These are phyloP conservation scores for Litchi chinensis DNA, from an alignment of 345 rosid genomes.

Conservation along the genomic window DNA sequence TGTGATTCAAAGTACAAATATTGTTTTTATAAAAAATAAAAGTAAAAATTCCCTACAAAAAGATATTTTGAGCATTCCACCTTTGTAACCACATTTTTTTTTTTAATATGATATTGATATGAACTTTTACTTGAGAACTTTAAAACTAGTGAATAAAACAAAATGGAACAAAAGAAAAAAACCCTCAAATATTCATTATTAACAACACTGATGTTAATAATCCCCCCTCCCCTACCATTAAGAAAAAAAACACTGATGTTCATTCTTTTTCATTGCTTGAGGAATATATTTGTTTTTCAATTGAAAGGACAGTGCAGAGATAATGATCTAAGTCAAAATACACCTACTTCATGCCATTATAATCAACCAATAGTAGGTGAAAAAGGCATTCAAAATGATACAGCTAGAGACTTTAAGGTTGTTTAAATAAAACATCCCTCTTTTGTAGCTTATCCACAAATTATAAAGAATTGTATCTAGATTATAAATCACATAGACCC, in stretches of 20 bases:
- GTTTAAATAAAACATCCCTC: background rate
- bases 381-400: slow-evolving; percentile 1
- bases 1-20: background rate
- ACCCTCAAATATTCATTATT: background rate
- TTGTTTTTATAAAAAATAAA: no score
- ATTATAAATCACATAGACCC: background rate
- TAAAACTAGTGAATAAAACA: no score
- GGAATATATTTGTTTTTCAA: background rate
- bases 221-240: no score
- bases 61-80: no score
- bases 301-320: background rate
- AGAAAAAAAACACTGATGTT: background rate
- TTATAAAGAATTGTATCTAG: no score
- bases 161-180: no score
- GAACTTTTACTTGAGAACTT: no score
- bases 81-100: no score
- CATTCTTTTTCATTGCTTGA: background rate
- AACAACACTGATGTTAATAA: background rate
- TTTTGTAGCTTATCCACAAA: no score
- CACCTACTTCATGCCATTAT: background rate
- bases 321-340: background rate
- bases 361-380: slow-evolving; percentile 2
- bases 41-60: no score
- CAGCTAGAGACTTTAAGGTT: background rate
- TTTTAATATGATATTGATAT: no score